A percentile compares a stretch with the other conserved stretches of the same genome.
These are phyloP conservation scores for Pulveroboletus sp. DNA, from an alignment of 1,284 basidiomycete genomes.

Conservation along the genomic window DNA sequence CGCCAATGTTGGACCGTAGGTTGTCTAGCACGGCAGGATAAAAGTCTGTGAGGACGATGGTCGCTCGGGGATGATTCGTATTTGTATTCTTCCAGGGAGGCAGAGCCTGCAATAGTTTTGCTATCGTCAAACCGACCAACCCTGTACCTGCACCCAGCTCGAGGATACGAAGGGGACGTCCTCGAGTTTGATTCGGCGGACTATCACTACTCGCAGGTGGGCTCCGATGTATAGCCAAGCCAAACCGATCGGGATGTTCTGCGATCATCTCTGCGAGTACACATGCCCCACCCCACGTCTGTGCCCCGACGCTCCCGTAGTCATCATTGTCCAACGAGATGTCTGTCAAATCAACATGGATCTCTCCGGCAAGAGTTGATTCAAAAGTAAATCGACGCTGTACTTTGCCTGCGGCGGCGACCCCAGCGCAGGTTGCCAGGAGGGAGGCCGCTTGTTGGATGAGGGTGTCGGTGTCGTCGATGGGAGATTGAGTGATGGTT, in stretches of 20 bases:
- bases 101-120: slow-evolving; percentile 46
- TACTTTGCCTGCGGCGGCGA: slow-evolving; percentile 51
- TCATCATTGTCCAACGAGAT: slow-evolving; percentile 75
- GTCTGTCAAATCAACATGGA: slow-evolving; percentile 63
- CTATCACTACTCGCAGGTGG: background rate
- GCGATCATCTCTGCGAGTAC: slow-evolving; percentile 79
- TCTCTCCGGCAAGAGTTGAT: slow-evolving; percentile 16
- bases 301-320: slow-evolving; percentile 78
- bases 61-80: slow-evolving; percentile 22
- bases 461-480: slow-evolving; percentile 22
- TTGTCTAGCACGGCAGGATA: slow-evolving; percentile 76
- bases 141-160: slow-evolving; percentile 91
- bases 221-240: slow-evolving; percentile 32
- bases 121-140: slow-evolving; percentile 71
- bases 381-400: slow-evolving; percentile 46
- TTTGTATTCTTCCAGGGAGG: background rate
- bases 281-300: slow-evolving; percentile 90
- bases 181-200: background rate
- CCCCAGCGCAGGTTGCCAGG: slow-evolving; percentile 63
- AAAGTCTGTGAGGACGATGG: slow-evolving; percentile 78
- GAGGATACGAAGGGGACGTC: slow-evolving; percentile 53
- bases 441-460: slow-evolving; percentile 61
- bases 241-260: slow-evolving; percentile 57
- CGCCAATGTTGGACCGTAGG: slow-evolving; percentile 62
- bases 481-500: background rate